Percentiles rank a stretch among this genome's conserved stretches.
phyloP scores from a whole-genome alignment of 768 basidiomycete species.

The Mrakia frigida region DNA sequence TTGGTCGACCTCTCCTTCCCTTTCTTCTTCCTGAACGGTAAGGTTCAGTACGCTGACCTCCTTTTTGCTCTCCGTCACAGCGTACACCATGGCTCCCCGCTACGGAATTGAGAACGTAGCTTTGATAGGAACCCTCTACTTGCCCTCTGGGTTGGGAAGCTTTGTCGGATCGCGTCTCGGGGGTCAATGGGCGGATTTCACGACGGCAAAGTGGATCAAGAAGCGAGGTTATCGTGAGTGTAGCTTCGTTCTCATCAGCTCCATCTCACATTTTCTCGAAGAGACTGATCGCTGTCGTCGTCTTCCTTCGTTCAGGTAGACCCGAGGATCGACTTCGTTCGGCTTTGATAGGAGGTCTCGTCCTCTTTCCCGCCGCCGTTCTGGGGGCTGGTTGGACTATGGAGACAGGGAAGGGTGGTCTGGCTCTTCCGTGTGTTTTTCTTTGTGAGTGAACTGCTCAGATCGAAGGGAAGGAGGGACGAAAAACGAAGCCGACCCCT shows the following conservation, averaged over 20 bases:
- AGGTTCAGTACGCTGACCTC: not conserved
- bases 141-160: constrained; percentile 43
- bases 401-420: constrained; percentile 36
- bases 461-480: not conserved
- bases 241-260: not conserved
- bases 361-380: constrained; percentile 39
- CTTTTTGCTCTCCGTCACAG: not conserved
- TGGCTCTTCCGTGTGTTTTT: constrained; percentile 30
- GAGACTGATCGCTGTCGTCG: too few relatives aligned
- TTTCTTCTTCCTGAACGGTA: too few relatives aligned
- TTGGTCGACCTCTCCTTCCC: not conserved
- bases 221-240: constrained; percentile 39
- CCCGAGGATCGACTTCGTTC: constrained; percentile 45
- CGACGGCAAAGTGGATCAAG: constrained; percentile 38
- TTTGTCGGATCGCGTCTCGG: constrained; percentile 41
- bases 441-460: not conserved
- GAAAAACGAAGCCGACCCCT: not conserved
- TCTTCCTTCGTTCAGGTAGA: constrained; percentile 11
- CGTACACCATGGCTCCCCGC: constrained; percentile 27
- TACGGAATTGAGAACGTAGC: constrained; percentile 44
- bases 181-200: constrained; percentile 41
- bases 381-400: constrained; percentile 33
- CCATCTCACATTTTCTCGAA: not conserved
- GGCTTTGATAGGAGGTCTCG: constrained; percentile 36
- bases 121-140: constrained; percentile 43